Percentiles rank a stretch among this genome's conserved stretches.
Conservation (phyloP, 257 asterid genomes). For the Buddleja alternifolia region DNA sequence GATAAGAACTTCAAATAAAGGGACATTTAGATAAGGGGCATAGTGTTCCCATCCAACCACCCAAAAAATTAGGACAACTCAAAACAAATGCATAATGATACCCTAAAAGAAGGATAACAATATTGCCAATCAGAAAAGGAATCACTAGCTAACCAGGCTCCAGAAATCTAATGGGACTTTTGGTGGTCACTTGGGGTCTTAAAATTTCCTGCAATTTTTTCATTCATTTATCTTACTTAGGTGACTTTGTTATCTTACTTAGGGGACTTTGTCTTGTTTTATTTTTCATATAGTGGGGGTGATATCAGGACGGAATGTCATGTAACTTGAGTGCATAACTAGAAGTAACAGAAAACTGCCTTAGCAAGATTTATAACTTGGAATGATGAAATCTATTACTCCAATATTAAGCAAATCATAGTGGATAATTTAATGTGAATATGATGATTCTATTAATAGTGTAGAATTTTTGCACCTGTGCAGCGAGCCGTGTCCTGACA, state of each 20-base stretch:
- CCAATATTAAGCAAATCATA: background rate
- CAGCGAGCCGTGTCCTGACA: slow-evolving; percentile 77
- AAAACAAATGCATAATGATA: background rate
- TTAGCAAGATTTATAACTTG: background rate
- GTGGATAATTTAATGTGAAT: background rate
- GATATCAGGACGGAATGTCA: background rate
- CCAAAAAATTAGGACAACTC: background rate
- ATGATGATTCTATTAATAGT: background rate
- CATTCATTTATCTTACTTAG: background rate
- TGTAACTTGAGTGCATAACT: background rate
- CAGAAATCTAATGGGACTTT: too few relatives aligned
- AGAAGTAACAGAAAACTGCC: background rate
- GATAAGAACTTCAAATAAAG: background rate
- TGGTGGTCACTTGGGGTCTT: too few relatives aligned
- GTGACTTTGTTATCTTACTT: too few relatives aligned
- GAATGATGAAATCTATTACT: background rate
- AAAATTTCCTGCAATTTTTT: background rate
- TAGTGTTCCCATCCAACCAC: background rate
- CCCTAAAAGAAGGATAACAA: background rate
- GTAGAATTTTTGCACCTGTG: slow-evolving; percentile 51
- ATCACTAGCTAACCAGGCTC: background rate
- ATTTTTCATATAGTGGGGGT: background rate
- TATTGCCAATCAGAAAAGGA: background rate
- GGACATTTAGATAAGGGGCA: background rate
- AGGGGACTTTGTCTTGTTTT: background rate